Evolutionary conservation across 2,329 filamentous ascomycete genomes (phyloP), one percentile per base, ranked within the genome.

Genomic region (Fonsecaea erecta): DNA sequence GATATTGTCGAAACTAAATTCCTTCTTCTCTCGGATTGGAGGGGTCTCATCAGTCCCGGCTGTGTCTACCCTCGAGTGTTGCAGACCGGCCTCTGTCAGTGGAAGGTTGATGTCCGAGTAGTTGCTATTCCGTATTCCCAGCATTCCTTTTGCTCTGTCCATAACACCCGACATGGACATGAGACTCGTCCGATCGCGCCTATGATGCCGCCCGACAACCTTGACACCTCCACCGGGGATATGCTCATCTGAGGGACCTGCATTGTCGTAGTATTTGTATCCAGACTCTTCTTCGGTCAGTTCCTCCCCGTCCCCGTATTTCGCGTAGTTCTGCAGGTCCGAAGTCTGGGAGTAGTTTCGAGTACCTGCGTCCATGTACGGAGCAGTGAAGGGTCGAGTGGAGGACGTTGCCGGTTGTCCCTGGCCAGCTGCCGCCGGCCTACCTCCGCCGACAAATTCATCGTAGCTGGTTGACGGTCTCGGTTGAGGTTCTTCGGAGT

Each of bases 31-130:
- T 70, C 82, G 82, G 58, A 77, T 75, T n/a, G 74, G 77, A 54
- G 76, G 75, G 74, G 77, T 77, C 75, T 77, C 75, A 74, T 78
- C 73, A 56, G 75, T 72, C 68, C 75, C 71, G 70, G 78, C 75
- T 65, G 80, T 81, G 70, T 80, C 80, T 61, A 82, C 73, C 73
- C 79, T 77, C 54, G 77, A 75, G 70, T 80, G 79, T 71, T 83
- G 80, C 54, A 83, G 84, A 60, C 83, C 86, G 53, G 89, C 81
- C 76, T 98, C 92, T 4, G 94, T 98, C 77, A 99, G 83, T 14
- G 95, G 95, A 61, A 99, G 83, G 76, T 99, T 94, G 95, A 99
- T 99, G 79, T 98, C 95, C 35, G 94, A 97, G 78, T 99, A 98
- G 68, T 89, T 86, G 66, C 62, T 69, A 72, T 90, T 85, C 9